phyloP scores from a whole-genome alignment of 2,329 filamentous ascomycete species.

The Pyrenochaeta sp. region DNA sequence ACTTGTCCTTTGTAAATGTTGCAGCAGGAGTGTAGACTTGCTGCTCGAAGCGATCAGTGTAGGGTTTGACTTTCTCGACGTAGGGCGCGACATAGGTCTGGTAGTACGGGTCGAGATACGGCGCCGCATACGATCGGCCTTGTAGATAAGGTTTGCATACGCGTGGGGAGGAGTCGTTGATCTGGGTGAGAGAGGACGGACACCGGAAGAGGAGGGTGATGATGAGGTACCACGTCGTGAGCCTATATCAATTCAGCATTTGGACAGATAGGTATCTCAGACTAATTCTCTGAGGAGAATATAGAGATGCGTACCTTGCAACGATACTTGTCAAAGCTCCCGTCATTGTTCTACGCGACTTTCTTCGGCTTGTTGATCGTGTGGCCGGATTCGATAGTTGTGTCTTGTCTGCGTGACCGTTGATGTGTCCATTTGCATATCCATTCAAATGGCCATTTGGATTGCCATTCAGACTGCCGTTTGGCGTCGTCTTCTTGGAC shows the following conservation, averaged over 20 bases:
- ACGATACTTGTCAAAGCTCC: slow-evolving; percentile 43
- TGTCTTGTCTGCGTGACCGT: slow-evolving; percentile 39
- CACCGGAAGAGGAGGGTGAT: slow-evolving; percentile 84
- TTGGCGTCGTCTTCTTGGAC: slow-evolving; percentile 38
- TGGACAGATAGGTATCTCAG: not conserved
- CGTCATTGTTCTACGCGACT: slow-evolving; percentile 29
- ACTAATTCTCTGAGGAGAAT: not conserved
- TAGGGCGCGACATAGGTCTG: slow-evolving; percentile 84
- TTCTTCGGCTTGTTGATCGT: slow-evolving; percentile 22
- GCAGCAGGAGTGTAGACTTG: slow-evolving; percentile 74
- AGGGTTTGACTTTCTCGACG: slow-evolving; percentile 78
- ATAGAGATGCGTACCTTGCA: slow-evolving; percentile 34
- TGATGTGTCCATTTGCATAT: slow-evolving; percentile 33
- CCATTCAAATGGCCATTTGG: slow-evolving; percentile 34
- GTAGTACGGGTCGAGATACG: slow-evolving; percentile 87
- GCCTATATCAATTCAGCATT: slow-evolving; percentile 49
- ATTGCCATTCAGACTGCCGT: slow-evolving; percentile 33
- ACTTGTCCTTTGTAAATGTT: slow-evolving; percentile 67
- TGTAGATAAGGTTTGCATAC: slow-evolving; percentile 83
- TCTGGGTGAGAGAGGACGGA: slow-evolving; percentile 72
- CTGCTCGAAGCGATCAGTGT: slow-evolving; percentile 66
- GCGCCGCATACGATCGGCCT: slow-evolving; percentile 72
- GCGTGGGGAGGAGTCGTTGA: slow-evolving; percentile 74
- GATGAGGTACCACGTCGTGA: slow-evolving; percentile 87
- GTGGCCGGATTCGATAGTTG: slow-evolving; percentile 26